phyloP scores from a whole-genome alignment of 2,329 filamentous ascomycete genomes.

The Neofusicoccum kwambonambiense region DNA sequence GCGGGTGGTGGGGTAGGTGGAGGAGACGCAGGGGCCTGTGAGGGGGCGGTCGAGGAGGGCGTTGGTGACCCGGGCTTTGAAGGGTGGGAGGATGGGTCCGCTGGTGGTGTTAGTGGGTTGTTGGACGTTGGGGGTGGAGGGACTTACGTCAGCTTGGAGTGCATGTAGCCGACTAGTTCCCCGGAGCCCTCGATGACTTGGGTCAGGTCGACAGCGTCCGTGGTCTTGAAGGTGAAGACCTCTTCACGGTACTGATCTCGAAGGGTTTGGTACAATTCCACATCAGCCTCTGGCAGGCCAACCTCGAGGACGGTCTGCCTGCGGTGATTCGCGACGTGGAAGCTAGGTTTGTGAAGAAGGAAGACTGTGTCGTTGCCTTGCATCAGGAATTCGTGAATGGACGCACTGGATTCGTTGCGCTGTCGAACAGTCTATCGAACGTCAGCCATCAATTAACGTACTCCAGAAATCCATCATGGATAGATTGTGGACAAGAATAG shows the following conservation, averaged over 20 bases:
- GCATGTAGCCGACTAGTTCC: neutral
- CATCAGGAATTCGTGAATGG: slow-evolving; percentile 40
- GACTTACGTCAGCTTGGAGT: neutral
- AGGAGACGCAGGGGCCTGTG: slow-evolving; percentile 35
- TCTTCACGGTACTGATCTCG: slow-evolving; percentile 28
- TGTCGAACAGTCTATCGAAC: slow-evolving; percentile 22
- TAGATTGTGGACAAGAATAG: too few relatives aligned
- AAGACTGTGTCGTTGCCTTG: slow-evolving; percentile 36
- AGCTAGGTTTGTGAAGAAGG: slow-evolving; percentile 40
- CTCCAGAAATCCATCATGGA: neutral
- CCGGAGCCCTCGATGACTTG: slow-evolving; percentile 22
- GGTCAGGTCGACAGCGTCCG: slow-evolving; percentile 26
- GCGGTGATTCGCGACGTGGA: slow-evolving; percentile 43
- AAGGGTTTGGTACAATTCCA: slow-evolving; percentile 26
- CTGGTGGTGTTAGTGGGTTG: neutral
- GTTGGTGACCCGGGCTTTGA: slow-evolving; percentile 26
- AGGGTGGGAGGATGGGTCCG: slow-evolving; percentile 24
- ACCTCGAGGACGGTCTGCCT: slow-evolving; percentile 41
- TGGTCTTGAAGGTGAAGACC: slow-evolving; percentile 29
- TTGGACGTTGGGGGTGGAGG: neutral
- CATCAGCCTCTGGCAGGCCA: slow-evolving; percentile 24
- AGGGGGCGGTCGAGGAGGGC: slow-evolving; percentile 34
- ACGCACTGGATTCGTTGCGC: slow-evolving; percentile 37
- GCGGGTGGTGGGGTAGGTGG: slow-evolving; percentile 35
- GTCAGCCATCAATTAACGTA: neutral